Evolutionary conservation across 2,329 filamentous ascomycete genomes (phyloP).

Genomic region (Trichoderma citrinoviride): DNA sequence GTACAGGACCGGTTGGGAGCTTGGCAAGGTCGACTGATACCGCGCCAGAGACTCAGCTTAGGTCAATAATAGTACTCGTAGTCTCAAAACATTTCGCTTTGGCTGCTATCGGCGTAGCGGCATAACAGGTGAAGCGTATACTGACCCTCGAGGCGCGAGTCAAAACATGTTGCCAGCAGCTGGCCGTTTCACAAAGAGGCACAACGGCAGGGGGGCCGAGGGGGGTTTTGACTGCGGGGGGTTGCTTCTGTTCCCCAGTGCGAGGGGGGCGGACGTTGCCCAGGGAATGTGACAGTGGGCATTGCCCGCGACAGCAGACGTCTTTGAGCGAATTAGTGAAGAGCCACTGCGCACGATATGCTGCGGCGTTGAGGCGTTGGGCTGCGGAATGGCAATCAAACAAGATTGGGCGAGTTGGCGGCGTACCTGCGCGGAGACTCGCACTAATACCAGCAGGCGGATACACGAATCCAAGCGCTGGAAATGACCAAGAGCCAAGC

Average conservation of each 20-base stretch:
- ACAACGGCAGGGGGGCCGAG: not conserved
- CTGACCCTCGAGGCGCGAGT: not conserved
- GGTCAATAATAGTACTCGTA: too few species aligned
- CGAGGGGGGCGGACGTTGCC: not conserved
- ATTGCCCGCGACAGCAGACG: not conserved
- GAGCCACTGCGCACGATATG: not conserved
- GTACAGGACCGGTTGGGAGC: not conserved
- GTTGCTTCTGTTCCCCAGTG: not conserved
- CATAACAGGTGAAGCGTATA: not conserved
- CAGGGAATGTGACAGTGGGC: not conserved
- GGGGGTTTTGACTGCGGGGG: not conserved
- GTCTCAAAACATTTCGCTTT: not conserved
- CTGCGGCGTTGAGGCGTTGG: not conserved
- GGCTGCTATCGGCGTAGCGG: not conserved
- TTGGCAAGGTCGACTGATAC: not conserved
- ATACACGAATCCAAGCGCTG: not conserved
- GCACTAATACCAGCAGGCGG: not conserved
- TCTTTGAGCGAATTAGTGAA: not conserved
- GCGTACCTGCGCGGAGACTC: not conserved
- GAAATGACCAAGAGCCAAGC: not conserved
- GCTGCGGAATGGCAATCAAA: not conserved
- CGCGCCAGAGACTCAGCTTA: not conserved
- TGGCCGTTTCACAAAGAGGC: conserved; percentile 13
- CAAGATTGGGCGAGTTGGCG: not conserved
- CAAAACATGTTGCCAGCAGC: not conserved